Base-by-base conservation (phyloP, 257 asterid genomes). In the Solanum lycopersicoides region DNA sequence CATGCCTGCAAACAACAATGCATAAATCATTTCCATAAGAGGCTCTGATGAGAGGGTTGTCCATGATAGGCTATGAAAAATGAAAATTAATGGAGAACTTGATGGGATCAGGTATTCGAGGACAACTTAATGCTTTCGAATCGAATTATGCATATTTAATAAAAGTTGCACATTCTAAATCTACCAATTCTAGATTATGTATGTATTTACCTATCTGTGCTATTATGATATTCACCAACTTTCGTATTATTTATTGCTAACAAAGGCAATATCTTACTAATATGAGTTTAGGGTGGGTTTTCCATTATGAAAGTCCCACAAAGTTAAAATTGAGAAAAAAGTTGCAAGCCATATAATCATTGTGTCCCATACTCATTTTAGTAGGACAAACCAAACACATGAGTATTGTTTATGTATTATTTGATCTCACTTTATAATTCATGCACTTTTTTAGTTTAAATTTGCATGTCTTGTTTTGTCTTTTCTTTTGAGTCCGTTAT, bases 1-100 rank as follows among this genome's bases (percentile, higher is more conserved):
- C 99, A 96, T 23, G 91, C 92, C 99, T 95, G 89, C 45, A 69
- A 39, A 79, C 68, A 16, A 28, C 8, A 30, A 45, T 2, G 42
- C 39, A 15, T 16, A 25, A 77, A 4, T 79, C 65, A 1, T 45
- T 44, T 44, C 50, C 65, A 44, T 79, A 28, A n/a, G n/a, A n/a
- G 35, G 79, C 25, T 34, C 77, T 34, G 9, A 28, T 28, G 74
- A 66, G 18, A 12, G 72, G 72, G 18, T 66, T 6, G 23, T 32
- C 76, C 76, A 69, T 32, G 23, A 28, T 39, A 15, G 77, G 77
- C 44, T 16, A 39, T 1, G 34, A 12, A 21, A 75, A 75, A 39
- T 1, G 34, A 12, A 21, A 75, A 75, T 23, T 75, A 75, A 75
- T 75, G 56, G 34, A 75, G 6, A 75, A 39, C 53, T 74, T 56